A percentile compares a stretch with the other conserved stretches of the same genome.
phyloP scores from a whole-genome alignment of 2,329 filamentous ascomycete genomes.

The Emmonsia crescens region DNA sequence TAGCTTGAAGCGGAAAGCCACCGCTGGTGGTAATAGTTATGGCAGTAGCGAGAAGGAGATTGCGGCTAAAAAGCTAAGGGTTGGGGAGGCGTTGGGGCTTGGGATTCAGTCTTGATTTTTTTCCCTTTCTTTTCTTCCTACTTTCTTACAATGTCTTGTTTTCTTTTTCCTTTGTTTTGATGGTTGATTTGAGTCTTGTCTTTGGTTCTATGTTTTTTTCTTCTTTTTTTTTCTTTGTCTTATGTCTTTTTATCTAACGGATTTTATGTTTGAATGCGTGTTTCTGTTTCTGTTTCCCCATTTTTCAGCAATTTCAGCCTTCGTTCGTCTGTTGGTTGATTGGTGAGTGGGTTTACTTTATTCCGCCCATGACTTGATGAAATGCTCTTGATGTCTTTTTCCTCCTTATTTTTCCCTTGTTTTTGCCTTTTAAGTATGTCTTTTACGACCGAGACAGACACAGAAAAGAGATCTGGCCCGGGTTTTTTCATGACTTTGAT shows the following conservation, averaged over 20 bases:
- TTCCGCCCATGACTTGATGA: background rate
- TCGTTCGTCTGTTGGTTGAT: background rate
- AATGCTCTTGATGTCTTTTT: background rate
- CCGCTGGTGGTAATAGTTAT: conserved; percentile 15
- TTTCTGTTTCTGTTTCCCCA: too few relatives aligned
- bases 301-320: background rate
- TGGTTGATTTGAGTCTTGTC: background rate
- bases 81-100: conserved; percentile 42
- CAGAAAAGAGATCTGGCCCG: background rate
- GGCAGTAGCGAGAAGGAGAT: conserved; percentile 23
- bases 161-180: background rate
- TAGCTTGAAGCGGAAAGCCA: conserved; percentile 30
- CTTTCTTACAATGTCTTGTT: background rate
- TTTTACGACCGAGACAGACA: background rate
- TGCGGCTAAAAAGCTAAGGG: conserved; percentile 41
- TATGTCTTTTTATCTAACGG: too few relatives aligned
- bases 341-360: background rate
- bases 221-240: background rate
- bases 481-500: background rate
- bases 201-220: background rate
- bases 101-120: conserved; percentile 41
- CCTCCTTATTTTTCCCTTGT: background rate
- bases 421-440: background rate
- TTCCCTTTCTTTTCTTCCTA: background rate
- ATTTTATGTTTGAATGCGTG: too few relatives aligned